Evolutionary conservation across 192 early-diverging fungal species (phyloP).

Genomic region (Mortierella antarctica): DNA sequence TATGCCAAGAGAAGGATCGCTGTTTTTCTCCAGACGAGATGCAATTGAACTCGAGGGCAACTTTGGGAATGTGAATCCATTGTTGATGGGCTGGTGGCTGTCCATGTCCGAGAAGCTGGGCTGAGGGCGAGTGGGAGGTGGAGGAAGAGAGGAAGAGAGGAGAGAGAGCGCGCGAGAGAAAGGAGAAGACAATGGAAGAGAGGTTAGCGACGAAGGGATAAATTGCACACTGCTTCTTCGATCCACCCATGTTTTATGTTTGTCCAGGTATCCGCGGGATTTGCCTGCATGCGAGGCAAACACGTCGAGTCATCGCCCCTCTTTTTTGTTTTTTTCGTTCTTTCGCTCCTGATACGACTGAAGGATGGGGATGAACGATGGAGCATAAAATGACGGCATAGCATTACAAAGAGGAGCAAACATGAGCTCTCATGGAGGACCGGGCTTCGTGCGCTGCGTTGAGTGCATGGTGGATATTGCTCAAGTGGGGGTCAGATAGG

Average conservation of each 20-base stretch:
- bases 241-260: neutral
- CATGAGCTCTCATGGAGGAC: too few species aligned
- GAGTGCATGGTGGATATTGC: too few species aligned
- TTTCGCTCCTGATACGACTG: too few species aligned
- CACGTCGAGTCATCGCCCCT: too few species aligned
- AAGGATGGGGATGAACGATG: too few species aligned
- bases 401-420: too few species aligned
- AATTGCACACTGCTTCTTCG: neutral
- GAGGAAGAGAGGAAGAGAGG: neutral
- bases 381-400: too few species aligned
- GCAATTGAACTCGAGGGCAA: constrained; percentile 14
- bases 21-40: constrained; percentile 5
- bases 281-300: too few species aligned
- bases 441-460: too few species aligned
- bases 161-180: neutral
- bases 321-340: too few species aligned
- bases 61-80: constrained; percentile 33
- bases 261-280: neutral
- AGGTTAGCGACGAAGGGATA: neutral
- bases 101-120: neutral
- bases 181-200: neutral
- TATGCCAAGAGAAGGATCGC: neutral
- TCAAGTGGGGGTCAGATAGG: too few species aligned
- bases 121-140: neutral
- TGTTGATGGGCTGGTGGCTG: constrained; percentile 19